These are phyloP conservation scores for Mortierella sp. DNA, from an alignment of 371 early-diverging fungal genomes.

Conservation along the genomic window DNA sequence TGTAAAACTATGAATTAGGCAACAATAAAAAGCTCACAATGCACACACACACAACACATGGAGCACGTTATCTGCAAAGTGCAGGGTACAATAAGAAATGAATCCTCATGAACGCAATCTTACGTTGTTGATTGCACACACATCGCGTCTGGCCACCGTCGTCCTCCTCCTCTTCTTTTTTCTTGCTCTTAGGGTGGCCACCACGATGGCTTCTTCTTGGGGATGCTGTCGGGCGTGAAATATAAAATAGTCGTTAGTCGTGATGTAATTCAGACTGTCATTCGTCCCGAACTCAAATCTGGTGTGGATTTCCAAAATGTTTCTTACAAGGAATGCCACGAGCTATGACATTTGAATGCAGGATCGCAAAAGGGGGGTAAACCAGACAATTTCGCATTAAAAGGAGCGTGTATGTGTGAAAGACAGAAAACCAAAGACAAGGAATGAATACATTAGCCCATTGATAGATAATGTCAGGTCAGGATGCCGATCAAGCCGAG, in stretches of 20 bases:
- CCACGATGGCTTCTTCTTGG: slow-evolving; percentile 53
- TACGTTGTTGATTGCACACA: slow-evolving; percentile 83
- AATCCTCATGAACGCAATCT: slow-evolving; percentile 20
- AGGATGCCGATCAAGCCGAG: neutral
- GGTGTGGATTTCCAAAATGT: neutral
- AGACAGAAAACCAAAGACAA: neutral
- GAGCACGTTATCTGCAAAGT: neutral
- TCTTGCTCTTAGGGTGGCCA: slow-evolving; percentile 34
- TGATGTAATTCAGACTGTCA: neutral
- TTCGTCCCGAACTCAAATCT: neutral
- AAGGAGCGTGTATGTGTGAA: neutral
- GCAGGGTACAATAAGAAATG: neutral
- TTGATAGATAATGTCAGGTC: neutral
- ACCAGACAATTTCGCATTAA: neutral
- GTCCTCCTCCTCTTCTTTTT: slow-evolving; percentile 52
- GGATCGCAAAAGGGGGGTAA: neutral
- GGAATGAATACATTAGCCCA: neutral
- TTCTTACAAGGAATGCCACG: slow-evolving; percentile 33
- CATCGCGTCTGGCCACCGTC: slow-evolving; percentile 87
- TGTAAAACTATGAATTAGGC: neutral
- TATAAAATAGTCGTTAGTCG: neutral
- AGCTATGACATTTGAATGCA: slow-evolving; percentile 3
- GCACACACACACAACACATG: neutral
- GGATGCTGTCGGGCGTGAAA: slow-evolving; percentile 26
- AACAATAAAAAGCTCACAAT: slow-evolving; percentile 4